Evolutionary conservation across 139 green algal genomes (phyloP).

Genomic region (Coccomyxa sp.): DNA sequence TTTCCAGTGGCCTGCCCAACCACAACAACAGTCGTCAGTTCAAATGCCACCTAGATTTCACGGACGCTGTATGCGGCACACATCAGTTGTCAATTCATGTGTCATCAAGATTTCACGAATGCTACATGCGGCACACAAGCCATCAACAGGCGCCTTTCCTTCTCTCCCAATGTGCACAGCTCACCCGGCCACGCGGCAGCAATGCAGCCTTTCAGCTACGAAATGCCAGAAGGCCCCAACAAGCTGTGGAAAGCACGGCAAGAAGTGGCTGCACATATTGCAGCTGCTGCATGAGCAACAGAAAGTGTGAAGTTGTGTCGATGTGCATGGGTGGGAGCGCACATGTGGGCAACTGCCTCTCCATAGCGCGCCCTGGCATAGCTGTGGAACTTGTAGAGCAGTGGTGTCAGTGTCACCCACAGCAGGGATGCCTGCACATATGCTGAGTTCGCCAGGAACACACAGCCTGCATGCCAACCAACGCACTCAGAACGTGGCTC

Average conservation of each 20-base stretch:
- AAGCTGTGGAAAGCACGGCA: neutral
- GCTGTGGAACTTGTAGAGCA: conserved; percentile 50
- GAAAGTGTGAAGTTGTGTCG: neutral
- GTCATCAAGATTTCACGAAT: no score
- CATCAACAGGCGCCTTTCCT: no score
- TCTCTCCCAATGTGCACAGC: no score
- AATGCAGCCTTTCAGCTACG: no score
- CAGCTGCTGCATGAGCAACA: neutral
- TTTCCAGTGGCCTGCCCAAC: conserved; percentile 39
- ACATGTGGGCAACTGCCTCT: neutral
- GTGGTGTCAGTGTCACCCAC: conserved; percentile 52
- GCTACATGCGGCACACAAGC: no score
- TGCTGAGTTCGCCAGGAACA: conserved; percentile 22
- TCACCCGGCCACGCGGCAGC: no score
- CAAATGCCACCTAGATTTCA: no score
- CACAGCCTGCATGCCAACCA: neutral
- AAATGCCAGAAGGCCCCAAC: neutral
- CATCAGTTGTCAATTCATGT: no score
- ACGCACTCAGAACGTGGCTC: no score
- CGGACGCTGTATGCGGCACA: no score
- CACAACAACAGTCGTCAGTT: conserved; percentile 10
- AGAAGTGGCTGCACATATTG: neutral
- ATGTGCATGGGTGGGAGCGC: neutral
- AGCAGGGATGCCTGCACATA: conserved; percentile 48
- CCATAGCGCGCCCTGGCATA: neutral